Percentiles rank a stretch among this genome's conserved stretches.
phyloP scores from a whole-genome alignment of 1,139 yeast species.

The Blastobotrys elegans region DNA sequence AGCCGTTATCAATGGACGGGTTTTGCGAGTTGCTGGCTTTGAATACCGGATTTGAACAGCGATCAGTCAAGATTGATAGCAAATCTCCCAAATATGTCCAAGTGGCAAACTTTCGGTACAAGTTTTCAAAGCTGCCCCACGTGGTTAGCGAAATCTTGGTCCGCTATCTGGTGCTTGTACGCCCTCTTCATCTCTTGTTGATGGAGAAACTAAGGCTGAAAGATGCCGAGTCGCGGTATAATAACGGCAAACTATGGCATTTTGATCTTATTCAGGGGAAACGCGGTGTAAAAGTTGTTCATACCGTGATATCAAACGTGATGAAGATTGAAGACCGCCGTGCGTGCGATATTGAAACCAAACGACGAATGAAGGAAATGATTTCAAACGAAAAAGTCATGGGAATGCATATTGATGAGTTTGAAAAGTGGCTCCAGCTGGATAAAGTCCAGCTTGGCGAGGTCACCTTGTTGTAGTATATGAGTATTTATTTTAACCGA shows the following conservation, averaged over 20 bases:
- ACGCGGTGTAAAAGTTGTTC: neutral
- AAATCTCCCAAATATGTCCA: neutral
- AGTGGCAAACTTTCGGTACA: neutral
- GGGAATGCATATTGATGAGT: neutral
- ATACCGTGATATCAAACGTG: neutral
- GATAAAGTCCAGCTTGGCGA: neutral
- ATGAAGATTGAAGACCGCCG: neutral
- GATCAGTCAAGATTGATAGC: neutral
- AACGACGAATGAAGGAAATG: neutral
- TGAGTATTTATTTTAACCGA: too few relatives aligned
- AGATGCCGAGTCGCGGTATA: neutral
- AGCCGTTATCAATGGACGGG: neutral
- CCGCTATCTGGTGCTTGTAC: neutral
- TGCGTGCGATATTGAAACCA: neutral
- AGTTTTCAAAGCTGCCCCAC: neutral
- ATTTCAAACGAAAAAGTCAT: neutral
- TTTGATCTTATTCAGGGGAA: neutral
- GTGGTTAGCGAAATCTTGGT: conserved; percentile 3
- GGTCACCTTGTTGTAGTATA: too few relatives aligned
- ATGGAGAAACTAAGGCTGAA: neutral
- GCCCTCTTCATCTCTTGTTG: neutral
- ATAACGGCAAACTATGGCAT: conserved; percentile 1
- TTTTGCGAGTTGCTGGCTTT: neutral
- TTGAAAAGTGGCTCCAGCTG: neutral
- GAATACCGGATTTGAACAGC: neutral